Evolutionary conservation across 345 rosid genomes (phyloP).

Genomic region (Jatropha curcas): DNA sequence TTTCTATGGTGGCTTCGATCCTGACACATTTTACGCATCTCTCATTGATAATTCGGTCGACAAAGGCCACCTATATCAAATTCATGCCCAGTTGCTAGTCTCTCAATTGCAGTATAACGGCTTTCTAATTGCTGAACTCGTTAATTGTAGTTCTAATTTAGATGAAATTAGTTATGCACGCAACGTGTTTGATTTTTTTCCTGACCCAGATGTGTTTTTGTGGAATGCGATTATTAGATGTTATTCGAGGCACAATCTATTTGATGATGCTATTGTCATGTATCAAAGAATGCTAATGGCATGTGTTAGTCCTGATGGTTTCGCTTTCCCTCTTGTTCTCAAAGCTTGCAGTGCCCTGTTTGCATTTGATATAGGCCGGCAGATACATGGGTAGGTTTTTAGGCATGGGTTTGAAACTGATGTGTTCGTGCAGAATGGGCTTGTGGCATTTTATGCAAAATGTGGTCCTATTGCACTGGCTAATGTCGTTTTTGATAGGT

Average conservation of each 20-base stretch:
- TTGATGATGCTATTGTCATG: slow-evolving; percentile 44
- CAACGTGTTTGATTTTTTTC: slow-evolving; percentile 56
- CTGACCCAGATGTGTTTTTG: slow-evolving; percentile 50
- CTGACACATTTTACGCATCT: slow-evolving; percentile 42
- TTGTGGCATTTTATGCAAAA: slow-evolving; percentile 66
- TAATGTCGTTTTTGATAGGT: slow-evolving; percentile 48
- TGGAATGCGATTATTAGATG: slow-evolving; percentile 68
- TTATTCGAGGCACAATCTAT: slow-evolving; percentile 45
- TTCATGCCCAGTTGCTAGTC: slow-evolving; percentile 47
- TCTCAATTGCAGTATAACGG: slow-evolving; percentile 43
- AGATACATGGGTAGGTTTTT: slow-evolving; percentile 57
- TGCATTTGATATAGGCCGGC: slow-evolving; percentile 42
- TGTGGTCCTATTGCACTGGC: slow-evolving; percentile 46
- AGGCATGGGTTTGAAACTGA: slow-evolving; percentile 59
- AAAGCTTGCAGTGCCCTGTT: slow-evolving; percentile 56
- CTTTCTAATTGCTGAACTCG: slow-evolving; percentile 52
- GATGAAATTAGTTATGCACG: slow-evolving; percentile 54
- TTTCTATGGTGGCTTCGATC: slow-evolving; percentile 5
- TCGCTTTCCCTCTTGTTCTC: slow-evolving; percentile 54
- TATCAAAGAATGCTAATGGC: slow-evolving; percentile 51
- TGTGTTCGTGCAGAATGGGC: slow-evolving; percentile 68
- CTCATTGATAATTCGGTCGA: slow-evolving; percentile 47
- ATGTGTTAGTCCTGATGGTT: slow-evolving; percentile 54
- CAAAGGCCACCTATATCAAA: slow-evolving; percentile 43
- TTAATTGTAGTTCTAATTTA: slow-evolving; percentile 27